Conservation (phyloP, 352 stramenopile species). For the Phytophthora sansomeana region DNA sequence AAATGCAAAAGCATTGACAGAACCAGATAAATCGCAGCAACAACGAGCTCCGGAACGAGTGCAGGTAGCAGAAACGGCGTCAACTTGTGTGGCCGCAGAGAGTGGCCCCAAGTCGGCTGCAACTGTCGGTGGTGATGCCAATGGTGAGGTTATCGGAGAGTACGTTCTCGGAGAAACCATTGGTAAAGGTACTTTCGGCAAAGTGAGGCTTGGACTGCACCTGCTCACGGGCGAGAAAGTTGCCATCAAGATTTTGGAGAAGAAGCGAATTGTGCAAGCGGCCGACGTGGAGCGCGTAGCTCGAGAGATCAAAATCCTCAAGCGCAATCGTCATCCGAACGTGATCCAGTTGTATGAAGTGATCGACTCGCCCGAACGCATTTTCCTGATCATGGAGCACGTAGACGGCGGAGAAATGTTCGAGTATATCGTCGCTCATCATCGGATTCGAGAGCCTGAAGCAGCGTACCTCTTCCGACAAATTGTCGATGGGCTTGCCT, state of each 20-base stretch:
- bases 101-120: not conserved
- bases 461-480: constrained; percentile 85
- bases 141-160: constrained; percentile 76
- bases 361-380: constrained; percentile 78
- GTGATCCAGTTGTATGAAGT: constrained; percentile 82
- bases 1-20: constrained; percentile 7
- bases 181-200: constrained; percentile 94
- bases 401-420: constrained; percentile 94
- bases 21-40: constrained; percentile 27
- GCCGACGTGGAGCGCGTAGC: constrained; percentile 92
- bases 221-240: constrained; percentile 93
- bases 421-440: constrained; percentile 93
- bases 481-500: constrained; percentile 92
- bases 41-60: constrained; percentile 32
- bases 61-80: not conserved
- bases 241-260: constrained; percentile 94
- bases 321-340: constrained; percentile 89
- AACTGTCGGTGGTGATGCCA: constrained; percentile 20
- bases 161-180: constrained; percentile 93
- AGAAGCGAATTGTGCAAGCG: constrained; percentile 89
- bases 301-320: constrained; percentile 95
- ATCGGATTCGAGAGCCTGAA: constrained; percentile 80
- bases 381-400: constrained; percentile 95
- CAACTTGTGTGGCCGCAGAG: not conserved
- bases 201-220: constrained; percentile 91